phyloP scores from a whole-genome alignment of 306 rosid genomes.

The Malus sieversii region DNA sequence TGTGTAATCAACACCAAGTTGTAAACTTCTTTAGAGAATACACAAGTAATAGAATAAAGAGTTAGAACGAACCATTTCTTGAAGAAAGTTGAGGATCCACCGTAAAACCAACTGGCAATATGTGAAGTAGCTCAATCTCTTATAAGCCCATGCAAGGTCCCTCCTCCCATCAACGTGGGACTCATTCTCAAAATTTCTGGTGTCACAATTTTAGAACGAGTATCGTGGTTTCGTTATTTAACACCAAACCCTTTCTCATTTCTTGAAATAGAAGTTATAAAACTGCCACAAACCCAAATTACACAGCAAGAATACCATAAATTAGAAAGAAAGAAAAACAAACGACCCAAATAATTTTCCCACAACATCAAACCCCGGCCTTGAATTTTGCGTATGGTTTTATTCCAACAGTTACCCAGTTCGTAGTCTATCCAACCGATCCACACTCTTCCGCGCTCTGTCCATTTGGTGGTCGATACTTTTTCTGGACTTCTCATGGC shows the following conservation, averaged over 20 bases:
- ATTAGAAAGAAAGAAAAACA: slow-evolving; percentile 8
- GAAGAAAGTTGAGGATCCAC: too few species aligned
- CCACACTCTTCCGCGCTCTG: slow-evolving; percentile 80
- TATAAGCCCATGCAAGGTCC: too few species aligned
- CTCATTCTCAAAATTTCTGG: neutral
- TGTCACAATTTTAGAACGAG: neutral
- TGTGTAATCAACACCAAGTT: neutral
- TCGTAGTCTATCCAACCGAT: slow-evolving; percentile 77
- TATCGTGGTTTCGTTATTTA: slow-evolving; percentile 3
- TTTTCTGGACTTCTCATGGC: slow-evolving; percentile 82
- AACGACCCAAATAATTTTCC: slow-evolving; percentile 9
- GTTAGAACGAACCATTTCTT: neutral
- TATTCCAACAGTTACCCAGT: slow-evolving; percentile 42
- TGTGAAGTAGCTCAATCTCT: too few species aligned
- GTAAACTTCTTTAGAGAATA: neutral
- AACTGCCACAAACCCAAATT: slow-evolving; percentile 40
- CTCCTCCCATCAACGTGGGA: too few species aligned
- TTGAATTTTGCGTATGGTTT: slow-evolving; percentile 27
- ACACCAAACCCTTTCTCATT: slow-evolving; percentile 38
- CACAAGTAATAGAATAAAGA: neutral
- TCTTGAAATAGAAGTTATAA: slow-evolving; percentile 32
- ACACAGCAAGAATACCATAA: slow-evolving; percentile 43
- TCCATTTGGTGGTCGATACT: slow-evolving; percentile 74
- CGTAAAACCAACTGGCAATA: too few species aligned
- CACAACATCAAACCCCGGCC: slow-evolving; percentile 40